Conservation (phyloP, 768 basidiomycete species). For the Aureoboletus auriporus region DNA sequence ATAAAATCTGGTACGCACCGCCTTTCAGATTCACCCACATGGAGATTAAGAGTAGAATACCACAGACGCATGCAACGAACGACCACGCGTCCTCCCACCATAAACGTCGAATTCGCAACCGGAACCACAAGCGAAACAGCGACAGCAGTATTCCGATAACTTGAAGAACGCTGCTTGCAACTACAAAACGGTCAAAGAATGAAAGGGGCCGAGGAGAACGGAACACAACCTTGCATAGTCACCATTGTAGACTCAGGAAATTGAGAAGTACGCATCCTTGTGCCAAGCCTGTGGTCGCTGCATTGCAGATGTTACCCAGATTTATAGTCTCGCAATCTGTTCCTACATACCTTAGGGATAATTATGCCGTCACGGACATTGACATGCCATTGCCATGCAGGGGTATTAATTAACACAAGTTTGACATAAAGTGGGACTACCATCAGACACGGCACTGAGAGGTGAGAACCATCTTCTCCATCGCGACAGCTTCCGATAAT, state of each 20-base stretch:
- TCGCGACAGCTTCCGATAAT: neutral
- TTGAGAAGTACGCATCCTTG: slow-evolving; percentile 9
- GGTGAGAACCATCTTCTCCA: neutral
- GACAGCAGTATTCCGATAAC: slow-evolving; percentile 11
- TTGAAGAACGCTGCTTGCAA: slow-evolving; percentile 4
- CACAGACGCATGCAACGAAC: slow-evolving; percentile 5
- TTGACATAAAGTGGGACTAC: neutral
- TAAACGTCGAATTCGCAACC: slow-evolving; percentile 12
- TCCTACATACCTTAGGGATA: neutral
- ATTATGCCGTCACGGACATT: neutral
- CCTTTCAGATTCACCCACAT: slow-evolving; percentile 16
- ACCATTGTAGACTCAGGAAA: slow-evolving; percentile 10
- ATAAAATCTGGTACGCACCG: slow-evolving; percentile 8
- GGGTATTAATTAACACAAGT: neutral
- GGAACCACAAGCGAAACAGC: slow-evolving; percentile 18
- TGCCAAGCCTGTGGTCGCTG: neutral
- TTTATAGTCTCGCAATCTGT: slow-evolving; percentile 5
- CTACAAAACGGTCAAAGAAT: slow-evolving; percentile 2
- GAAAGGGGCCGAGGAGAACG: neutral
- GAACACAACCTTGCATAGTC: slow-evolving; percentile 8
- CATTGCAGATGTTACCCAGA: neutral
- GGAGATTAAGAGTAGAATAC: slow-evolving; percentile 1
- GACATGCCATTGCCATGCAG: neutral
- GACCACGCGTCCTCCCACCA: slow-evolving; percentile 25
- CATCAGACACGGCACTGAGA: neutral